Percentiles rank a stretch among this genome's conserved stretches.
phyloP scores from a whole-genome alignment of 306 rosid genomes.

The Vicia faba region DNA sequence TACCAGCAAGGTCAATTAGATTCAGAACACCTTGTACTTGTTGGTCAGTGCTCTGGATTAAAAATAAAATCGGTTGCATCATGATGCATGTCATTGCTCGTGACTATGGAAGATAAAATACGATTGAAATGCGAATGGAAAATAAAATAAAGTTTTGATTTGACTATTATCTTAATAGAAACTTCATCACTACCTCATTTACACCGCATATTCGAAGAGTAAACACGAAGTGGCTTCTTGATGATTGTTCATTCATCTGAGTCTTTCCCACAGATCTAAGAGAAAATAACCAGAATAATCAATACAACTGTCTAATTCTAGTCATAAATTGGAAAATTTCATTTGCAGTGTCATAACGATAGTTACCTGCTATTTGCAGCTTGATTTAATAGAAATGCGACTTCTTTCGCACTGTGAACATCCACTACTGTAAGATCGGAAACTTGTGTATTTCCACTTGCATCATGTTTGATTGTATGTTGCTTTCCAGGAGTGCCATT shows the following conservation, averaged over 20 bases:
- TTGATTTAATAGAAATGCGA: constrained; percentile 78
- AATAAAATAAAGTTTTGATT: constrained; percentile 18
- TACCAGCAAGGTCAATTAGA: constrained; percentile 98
- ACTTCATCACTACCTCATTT: constrained; percentile 76
- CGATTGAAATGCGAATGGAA: constrained; percentile 10
- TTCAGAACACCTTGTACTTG: constrained; percentile 94
- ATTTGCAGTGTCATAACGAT: neutral
- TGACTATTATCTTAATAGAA: constrained; percentile 25
- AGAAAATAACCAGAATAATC: constrained; percentile 27
- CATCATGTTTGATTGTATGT: constrained; percentile 84
- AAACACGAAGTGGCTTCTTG: constrained; percentile 97
- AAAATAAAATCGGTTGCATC: constrained; percentile 28
- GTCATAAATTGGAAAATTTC: constrained; percentile 15
- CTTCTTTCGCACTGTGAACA: constrained; percentile 89
- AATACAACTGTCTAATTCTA: neutral
- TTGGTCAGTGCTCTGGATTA: constrained; percentile 85
- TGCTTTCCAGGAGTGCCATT: constrained; percentile 78
- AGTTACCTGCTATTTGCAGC: constrained; percentile 92
- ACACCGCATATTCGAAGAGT: constrained; percentile 90
- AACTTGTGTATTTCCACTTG: constrained; percentile 74
- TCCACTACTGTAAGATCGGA: constrained; percentile 92
- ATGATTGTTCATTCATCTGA: constrained; percentile 96
- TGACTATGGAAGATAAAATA: constrained; percentile 10
- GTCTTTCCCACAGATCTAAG: constrained; percentile 94
- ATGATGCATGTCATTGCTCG: neutral